Evolutionary conservation across 139 green algal genomes (phyloP).

Genomic region (Eudorina sp.): DNA sequence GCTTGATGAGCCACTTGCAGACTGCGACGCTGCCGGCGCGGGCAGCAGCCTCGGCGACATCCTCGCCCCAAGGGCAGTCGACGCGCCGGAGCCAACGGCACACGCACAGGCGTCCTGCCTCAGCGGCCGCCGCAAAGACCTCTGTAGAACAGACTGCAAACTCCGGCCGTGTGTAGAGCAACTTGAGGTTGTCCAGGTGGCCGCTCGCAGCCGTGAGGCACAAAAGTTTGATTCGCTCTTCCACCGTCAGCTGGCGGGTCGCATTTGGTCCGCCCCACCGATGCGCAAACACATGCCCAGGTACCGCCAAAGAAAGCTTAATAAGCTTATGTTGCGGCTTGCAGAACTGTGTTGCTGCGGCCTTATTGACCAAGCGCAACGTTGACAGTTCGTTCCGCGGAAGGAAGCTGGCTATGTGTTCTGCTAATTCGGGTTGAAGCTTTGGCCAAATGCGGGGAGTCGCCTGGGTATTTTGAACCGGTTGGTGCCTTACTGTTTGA

Average conservation of each 20-base stretch:
- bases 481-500: not conserved
- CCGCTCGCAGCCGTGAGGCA: slow-evolving; percentile 11
- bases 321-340: not conserved
- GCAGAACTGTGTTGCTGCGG: not conserved
- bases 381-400: not conserved
- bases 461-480: not conserved
- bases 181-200: not conserved
- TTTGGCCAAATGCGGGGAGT: not conserved
- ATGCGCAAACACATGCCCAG: not conserved
- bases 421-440: slow-evolving; percentile 5
- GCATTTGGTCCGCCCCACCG: not conserved
- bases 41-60: not conserved
- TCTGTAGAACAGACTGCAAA: not conserved
- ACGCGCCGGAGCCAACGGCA: not conserved
- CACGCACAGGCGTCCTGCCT: not conserved
- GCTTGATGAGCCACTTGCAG: not conserved
- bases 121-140: slow-evolving; percentile 8
- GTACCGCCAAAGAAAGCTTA: not conserved
- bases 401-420: not conserved
- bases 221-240: not conserved
- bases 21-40: not conserved
- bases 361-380: not conserved
- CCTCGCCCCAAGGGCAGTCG: slow-evolving; percentile 18
- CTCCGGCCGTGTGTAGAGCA: not conserved
- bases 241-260: not conserved